A percentile compares a stretch with the other conserved stretches of the same genome.
phyloP scores from a whole-genome alignment of 2,329 filamentous ascomycete genomes.

The Fusarium sp. region DNA sequence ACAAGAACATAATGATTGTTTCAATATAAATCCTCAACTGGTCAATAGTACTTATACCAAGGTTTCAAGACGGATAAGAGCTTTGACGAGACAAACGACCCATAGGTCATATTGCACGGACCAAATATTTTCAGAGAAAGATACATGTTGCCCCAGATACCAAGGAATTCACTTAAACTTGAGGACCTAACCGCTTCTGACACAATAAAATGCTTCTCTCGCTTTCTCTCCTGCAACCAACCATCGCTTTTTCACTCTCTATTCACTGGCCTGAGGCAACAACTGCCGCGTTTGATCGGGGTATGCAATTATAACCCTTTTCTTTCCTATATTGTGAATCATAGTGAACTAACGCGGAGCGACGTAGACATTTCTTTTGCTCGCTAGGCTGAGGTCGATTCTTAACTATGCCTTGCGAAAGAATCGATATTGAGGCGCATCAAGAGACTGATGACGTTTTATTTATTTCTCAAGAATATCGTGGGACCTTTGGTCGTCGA shows the following conservation, averaged over 20 bases:
- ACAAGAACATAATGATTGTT: not conserved
- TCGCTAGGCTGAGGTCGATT: not conserved
- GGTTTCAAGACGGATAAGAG: not conserved
- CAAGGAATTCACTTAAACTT: not conserved
- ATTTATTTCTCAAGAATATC: constrained; percentile 27
- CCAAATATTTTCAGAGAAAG: not conserved
- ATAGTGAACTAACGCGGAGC: not conserved
- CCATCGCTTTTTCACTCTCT: not conserved
- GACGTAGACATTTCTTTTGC: not conserved
- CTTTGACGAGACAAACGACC: not conserved
- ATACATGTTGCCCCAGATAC: not conserved
- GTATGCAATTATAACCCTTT: not conserved
- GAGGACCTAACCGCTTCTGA: not conserved
- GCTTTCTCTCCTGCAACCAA: not conserved
- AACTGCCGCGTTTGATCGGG: not conserved
- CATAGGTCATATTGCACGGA: not conserved
- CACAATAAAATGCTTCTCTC: not conserved
- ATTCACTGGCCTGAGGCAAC: not conserved
- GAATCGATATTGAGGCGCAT: constrained; percentile 1
- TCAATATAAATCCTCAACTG: not conserved
- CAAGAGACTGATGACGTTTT: constrained; percentile 17
- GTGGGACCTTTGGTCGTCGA: not conserved
- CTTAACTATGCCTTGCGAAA: constrained; percentile 7
- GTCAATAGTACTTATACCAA: not conserved
- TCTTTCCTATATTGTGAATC: not conserved